Evolutionary conservation across 495 filamentous ascomycete genomes (phyloP), one percentile per base, ranked within the genome.

Genomic region (Penicillium simplicissimum): DNA sequence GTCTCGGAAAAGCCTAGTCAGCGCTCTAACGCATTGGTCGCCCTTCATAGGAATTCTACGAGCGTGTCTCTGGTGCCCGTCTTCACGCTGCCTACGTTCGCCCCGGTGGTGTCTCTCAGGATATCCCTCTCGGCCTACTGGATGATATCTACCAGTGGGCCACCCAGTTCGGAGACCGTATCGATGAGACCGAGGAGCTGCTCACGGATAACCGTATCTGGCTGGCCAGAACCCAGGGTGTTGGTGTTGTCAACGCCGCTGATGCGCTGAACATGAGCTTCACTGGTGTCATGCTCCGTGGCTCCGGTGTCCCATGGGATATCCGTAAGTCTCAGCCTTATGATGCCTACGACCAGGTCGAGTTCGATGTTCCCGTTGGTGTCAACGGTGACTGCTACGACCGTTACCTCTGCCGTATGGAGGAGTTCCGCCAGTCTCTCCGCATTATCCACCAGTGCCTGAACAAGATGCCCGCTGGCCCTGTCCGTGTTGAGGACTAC

Each of bases 91-190:
- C 96, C 68, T 99, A 99, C 71, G 93, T 99, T 68, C 91, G 96
- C 67, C 96, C 96, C 36, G 96, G 96, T 67, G 96, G 96, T 80
- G 96, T 99, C 28, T 88, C 91, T 67, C 92, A 97, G 77, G 96
- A 99, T 81, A 79, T 99, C 55, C 96, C 96, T 34, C 60, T 98
- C 57, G 96, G 96, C 64, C 88, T 99, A 36, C 87, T 99, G 19
- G 96, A 99, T 72, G 96, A 99, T 77, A 99, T 99, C 75, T 98
- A 98, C 81, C 94, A 97, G 77, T 99, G 96, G 96, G 96, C 96
- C 4, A 99, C 96, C 42, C 96, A 99, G 78, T 99, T 99, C 71
- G 92, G 93, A 68, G 96, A 99, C 82, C 93, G 96, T 68, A 96
- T 99, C 73, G 96, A 99, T 75, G 96, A 99, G 76, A 97, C 95